Evolutionary conservation across 2,329 filamentous ascomycete genomes (phyloP), one percentile per base, ranked within the genome.

Genomic region (Bimuria novae-zelandiae): DNA sequence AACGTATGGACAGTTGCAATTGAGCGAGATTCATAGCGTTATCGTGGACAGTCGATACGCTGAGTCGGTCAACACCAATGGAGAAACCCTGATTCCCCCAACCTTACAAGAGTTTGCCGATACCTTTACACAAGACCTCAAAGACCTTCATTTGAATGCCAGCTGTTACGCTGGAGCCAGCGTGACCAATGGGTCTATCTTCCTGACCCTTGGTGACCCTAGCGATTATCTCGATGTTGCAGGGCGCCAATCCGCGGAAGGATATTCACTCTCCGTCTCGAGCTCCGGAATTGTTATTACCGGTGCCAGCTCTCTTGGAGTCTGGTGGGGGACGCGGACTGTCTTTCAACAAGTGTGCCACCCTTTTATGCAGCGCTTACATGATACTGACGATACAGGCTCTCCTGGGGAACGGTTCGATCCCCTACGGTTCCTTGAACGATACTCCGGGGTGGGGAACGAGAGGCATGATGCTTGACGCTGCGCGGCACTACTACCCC

Each of bases 81-180:
- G 82, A 0, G 81, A 84, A 25, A 80, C 77, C 0, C 64, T 80
- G 3, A 80, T 81, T 21, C 79, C 79, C 0, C 79, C 79, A 0
- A 75, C 73, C 0, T 71, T 75, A 0, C 50, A 65, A 11, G 75
- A 78, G 1, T 81, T 81, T 35, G 78, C 78, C 0, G 46, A 63
- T 10, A 74, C 72, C 0, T 80, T 81, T 51, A 57, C 63, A 6
- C 53, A 71, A 0, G 79, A 81, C 50, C 67, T 81, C 2, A 54
- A 65, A 43, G 61, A 80, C 76, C 10, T 58, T 65, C 12, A 42
- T 75, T 3, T 76, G 72, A 1, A 70, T 69, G 19, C 52, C 55
- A 8, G 55, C 61, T 1, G 77, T 71, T 70, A 57, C 63, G 56
- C 78, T 7, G 70, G 76, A 21, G 56, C 68, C 1, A 49, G 55